A percentile compares a stretch with the other conserved stretches of the same genome.
Conservation (phyloP, 169 alveolate genomes). For the Plasmodium falciparum region DNA sequence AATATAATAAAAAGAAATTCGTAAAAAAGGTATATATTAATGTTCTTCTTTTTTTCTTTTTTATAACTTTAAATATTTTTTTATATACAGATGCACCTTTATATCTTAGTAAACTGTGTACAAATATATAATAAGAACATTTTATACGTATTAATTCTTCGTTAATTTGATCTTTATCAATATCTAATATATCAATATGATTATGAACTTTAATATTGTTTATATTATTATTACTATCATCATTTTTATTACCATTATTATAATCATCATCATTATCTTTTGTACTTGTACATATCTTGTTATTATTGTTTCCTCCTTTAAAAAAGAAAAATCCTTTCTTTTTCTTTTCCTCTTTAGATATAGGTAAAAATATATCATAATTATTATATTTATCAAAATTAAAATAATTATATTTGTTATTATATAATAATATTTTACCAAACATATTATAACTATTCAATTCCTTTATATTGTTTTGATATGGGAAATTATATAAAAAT, state of each 20-base stretch:
- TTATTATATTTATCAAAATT: conserved; percentile 55
- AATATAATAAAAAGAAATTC: conserved; percentile 32
- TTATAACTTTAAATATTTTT: conserved; percentile 47
- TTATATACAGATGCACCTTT: conserved; percentile 57
- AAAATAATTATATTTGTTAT: conserved; percentile 15
- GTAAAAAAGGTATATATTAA: conserved; percentile 50
- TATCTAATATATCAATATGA: conserved; percentile 16
- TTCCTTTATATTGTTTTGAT: conserved; percentile 14
- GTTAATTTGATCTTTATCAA: conserved; percentile 20
- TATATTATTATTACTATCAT: conserved; percentile 16
- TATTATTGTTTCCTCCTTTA: conserved; percentile 26
- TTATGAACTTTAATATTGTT: conserved; percentile 10
- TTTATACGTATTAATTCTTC: conserved; percentile 17
- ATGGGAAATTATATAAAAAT: conserved; percentile 31
- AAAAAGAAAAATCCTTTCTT: conserved; percentile 9
- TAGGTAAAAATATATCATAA: conserved; percentile 3
- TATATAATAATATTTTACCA: conserved; percentile 24
- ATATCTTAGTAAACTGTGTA: conserved; percentile 28
- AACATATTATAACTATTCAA: conserved; percentile 12
- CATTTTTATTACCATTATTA: not conserved
- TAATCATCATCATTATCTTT: not conserved
- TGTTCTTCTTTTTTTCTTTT: conserved; percentile 43
- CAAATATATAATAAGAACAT: conserved; percentile 31
- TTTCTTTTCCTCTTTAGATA: conserved; percentile 9
- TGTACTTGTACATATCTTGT: conserved; percentile 3